phyloP scores from a whole-genome alignment of 2,329 filamentous ascomycete species.

The Aspergillus jensenii region DNA sequence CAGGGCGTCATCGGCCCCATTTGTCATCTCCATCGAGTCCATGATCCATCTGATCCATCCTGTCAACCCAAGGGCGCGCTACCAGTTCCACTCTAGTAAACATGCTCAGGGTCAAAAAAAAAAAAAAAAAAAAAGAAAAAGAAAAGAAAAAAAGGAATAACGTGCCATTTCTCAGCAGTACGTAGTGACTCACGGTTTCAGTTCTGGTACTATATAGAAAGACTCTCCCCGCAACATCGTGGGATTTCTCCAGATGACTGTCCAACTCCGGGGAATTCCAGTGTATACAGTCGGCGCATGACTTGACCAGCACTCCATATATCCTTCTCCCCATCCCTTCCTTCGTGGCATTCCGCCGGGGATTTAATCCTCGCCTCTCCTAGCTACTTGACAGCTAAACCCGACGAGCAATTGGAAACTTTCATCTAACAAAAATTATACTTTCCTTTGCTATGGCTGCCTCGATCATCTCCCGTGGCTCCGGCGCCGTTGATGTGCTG shows the following conservation, averaged over 20 bases:
- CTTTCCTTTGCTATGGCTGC: constrained; percentile 15
- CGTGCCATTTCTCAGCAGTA: neutral
- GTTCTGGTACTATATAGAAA: neutral
- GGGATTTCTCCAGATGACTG: neutral
- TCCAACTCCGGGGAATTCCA: neutral
- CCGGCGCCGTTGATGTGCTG: constrained; percentile 28
- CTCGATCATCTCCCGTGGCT: constrained; percentile 27
- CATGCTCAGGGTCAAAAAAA: neutral
- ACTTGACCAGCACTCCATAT: neutral
- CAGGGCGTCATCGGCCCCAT: neutral
- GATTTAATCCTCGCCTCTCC: neutral
- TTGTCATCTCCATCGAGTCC: neutral
- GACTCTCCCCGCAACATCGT: neutral
- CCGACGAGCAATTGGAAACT: neutral
- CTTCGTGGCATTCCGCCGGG: neutral
- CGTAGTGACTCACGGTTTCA: neutral
- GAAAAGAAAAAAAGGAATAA: too few relatives aligned
- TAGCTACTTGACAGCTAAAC: too few relatives aligned
- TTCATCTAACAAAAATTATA: neutral
- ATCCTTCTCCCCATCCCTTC: neutral
- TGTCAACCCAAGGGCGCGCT: constrained; percentile 4
- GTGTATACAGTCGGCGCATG: neutral
- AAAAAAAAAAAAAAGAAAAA: too few relatives aligned
- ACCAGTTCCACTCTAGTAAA: neutral
- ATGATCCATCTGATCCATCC: neutral